These are phyloP conservation scores for Zymoseptoria ardabiliae DNA, from an alignment of 2,329 filamentous ascomycete species.

Conservation along the genomic window DNA sequence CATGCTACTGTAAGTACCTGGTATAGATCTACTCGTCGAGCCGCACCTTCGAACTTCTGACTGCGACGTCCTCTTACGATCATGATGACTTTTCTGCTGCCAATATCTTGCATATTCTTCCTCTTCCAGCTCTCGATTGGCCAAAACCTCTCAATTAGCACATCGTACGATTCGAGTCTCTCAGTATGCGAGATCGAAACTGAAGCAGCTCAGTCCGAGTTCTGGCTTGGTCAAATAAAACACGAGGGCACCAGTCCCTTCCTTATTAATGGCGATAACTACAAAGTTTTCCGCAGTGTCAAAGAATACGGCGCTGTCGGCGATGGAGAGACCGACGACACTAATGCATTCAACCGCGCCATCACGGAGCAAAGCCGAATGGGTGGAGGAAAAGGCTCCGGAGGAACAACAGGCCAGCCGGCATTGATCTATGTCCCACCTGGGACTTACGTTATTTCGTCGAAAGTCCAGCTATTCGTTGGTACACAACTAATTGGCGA, in stretches of 20 bases:
- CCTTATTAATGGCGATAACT: constrained; percentile 43
- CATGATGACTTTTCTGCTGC: not conserved
- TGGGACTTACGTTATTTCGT: constrained; percentile 52
- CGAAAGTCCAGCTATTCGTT: constrained; percentile 74
- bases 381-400: constrained; percentile 20
- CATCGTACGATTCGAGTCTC: constrained; percentile 1
- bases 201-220: constrained; percentile 31
- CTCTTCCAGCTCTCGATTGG: not conserved
- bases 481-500: constrained; percentile 90
- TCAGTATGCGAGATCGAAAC: constrained; percentile 6
- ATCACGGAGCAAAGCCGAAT: constrained; percentile 44
- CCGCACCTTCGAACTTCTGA: not conserved
- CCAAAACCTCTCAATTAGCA: not conserved
- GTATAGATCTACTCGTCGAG: not conserved
- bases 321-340: constrained; percentile 73
- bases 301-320: constrained; percentile 40
- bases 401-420: constrained; percentile 50
- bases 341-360: constrained; percentile 75
- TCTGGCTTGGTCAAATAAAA: constrained; percentile 58
- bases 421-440: constrained; percentile 39
- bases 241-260: constrained; percentile 63
- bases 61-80: not conserved
- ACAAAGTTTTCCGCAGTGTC: constrained; percentile 50
- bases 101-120: not conserved
- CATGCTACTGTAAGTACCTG: not conserved